Evolutionary conservation across 2,329 filamentous ascomycete genomes (phyloP), one percentile per base, ranked within the genome.

Genomic region (Penicillium sp.): DNA sequence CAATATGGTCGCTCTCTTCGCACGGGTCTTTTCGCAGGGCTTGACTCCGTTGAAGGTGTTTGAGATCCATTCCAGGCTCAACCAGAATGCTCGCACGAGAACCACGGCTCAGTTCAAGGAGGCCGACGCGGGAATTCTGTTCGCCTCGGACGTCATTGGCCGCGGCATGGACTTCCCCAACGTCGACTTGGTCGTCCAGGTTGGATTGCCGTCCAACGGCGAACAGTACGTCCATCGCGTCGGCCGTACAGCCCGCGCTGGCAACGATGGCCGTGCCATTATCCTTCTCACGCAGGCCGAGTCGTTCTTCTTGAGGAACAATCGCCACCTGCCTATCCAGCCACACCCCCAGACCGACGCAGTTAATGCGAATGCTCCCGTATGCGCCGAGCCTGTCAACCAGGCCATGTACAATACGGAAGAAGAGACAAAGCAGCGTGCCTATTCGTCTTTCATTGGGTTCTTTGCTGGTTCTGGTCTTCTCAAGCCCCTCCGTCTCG

Each of bases 21-120:
- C 75, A 9, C 69, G 73, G 4, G 68, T 83, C 18, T 77, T 87
- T 21, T 68, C 51, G 11, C 43, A 56, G 27, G 50, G 58, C 26
- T 40, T 64, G 47, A 58, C 64, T 21, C 56, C 58, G 45, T 62
- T 54, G 44, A 52, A 47, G 39, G 62, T 76, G 31, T 73, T 71
- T 55, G 73, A 81, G 51, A 90, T 97, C 43, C 88, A 95, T 65
- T 84, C 87, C 18, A 81, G 83, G 56, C 78, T 95, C 28, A 74
- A 68, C 8, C 91, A 97, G 61, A 35, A 21, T 0, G 69, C 76
- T 55, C 82, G 90, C 38, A 90, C 86, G 4, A 73, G 66, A 39
- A 80, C 81, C 25, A 70, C 40, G 59, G 70, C 13, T 7, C 43
- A 56, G 6, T 62, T 62, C 50, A 60, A 60, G 39, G 53, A 58